A percentile compares a stretch with the other conserved stretches of the same genome.
These are phyloP conservation scores for Neopestalotiopsis sp. DNA, from an alignment of 2,329 filamentous ascomycete species.

Conservation along the genomic window DNA sequence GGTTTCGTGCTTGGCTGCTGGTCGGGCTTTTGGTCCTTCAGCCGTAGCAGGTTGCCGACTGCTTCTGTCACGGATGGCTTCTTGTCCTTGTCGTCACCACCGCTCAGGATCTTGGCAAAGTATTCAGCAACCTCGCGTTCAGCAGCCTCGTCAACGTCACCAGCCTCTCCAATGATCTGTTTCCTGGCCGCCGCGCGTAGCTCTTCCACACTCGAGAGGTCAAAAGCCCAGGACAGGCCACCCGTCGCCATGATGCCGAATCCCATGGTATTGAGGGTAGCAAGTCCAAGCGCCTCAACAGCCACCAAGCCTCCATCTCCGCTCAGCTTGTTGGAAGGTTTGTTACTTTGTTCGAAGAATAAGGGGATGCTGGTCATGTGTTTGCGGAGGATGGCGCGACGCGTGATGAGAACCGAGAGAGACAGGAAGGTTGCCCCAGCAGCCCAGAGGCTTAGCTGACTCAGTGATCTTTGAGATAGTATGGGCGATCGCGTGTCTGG, in stretches of 20 bases:
- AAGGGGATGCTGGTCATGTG: conserved; percentile 66
- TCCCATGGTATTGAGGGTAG: conserved; percentile 83
- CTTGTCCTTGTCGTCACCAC: conserved; percentile 52
- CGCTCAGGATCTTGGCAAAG: conserved; percentile 64
- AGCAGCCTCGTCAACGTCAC: conserved; percentile 51
- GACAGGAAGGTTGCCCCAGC: conserved; percentile 78
- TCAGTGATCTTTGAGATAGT: conserved; percentile 54
- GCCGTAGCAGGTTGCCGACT: conserved; percentile 13
- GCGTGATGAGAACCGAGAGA: conserved; percentile 73
- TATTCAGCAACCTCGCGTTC: conserved; percentile 67
- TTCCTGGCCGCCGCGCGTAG: conserved; percentile 57
- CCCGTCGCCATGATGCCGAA: conserved; percentile 78
- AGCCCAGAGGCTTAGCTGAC: conserved; percentile 73
- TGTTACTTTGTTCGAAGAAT: conserved; percentile 72
- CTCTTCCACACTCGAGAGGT: conserved; percentile 74
- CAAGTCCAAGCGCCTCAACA: conserved; percentile 80
- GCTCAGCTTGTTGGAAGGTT: conserved; percentile 43
- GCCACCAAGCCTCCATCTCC: conserved; percentile 75
- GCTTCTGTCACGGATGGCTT: conserved; percentile 19
- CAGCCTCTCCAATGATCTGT: conserved; percentile 39
- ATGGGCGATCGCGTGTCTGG: conserved; percentile 30
- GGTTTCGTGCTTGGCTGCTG: background rate
- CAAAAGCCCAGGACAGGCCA: conserved; percentile 75
- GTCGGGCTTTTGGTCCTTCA: background rate
- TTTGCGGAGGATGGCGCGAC: conserved; percentile 71